Evolutionary conservation across 768 basidiomycete genomes (phyloP), one percentile per base, ranked within the genome.

Genomic region (Wakefieldia striispora): DNA sequence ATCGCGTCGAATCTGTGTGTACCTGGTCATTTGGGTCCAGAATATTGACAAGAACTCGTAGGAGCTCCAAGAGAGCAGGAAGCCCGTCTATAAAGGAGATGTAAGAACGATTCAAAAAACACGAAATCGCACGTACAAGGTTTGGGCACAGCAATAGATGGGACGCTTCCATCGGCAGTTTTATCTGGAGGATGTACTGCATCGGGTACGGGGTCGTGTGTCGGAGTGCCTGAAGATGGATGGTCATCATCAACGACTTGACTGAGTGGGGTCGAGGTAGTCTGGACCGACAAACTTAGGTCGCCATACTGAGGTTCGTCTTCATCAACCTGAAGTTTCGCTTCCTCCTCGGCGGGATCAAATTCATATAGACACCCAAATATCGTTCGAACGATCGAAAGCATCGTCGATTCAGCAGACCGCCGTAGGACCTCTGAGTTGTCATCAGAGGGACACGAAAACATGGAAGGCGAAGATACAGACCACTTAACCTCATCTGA

Each of bases 401-500:
- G 88, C 81, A 98, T 95, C 0, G 88, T 90, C 26, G 80, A 80
- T 66, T 97, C 92, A 9, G 93, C 91, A 16, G 86, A 90, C 29
- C 91, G 81, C 34, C 93, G 83, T 14, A 97, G 75, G 50, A 87
- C 86, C 71, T 95, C 93, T 97, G 65, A 7, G 29, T 26, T 53
- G 23, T 50, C 40, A 51, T 60, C 49, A 68, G 59, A 16, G 14
- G 23, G 45, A 29, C n/a, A 44, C 33, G 6, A 10, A 53, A 40
- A 13, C n/a, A 24, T 14, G 47, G 24, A 47, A 53, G 43, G 54
- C 29, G 37, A 48, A 19, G 31, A 8, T 21, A 75, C 88, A 54
- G 58, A 95, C 94, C 94, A 61, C 90, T 91, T n/a, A 97, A 75
- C 47, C 97, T 78, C 82, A 97, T 95, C 66, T 97, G 90, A 67